Evolutionary conservation across 2,329 filamentous ascomycete species (phyloP).

Genomic region (Thielaviopsis punctulata): DNA sequence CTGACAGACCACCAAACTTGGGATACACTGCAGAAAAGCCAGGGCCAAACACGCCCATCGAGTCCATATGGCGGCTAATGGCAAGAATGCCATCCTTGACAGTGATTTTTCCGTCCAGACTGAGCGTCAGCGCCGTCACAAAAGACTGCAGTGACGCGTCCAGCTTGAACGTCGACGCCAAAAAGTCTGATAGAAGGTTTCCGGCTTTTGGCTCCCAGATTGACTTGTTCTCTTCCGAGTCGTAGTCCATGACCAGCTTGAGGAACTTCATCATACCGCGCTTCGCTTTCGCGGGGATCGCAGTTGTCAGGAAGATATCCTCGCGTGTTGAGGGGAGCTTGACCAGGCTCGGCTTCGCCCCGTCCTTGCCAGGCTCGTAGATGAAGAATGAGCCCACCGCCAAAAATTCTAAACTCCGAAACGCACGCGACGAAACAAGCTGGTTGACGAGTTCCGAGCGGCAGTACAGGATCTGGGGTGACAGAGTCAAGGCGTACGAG

Average conservation of each 20-base stretch:
- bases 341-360: conserved; percentile 27
- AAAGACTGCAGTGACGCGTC: conserved; percentile 49
- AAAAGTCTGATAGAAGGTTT: conserved; percentile 39
- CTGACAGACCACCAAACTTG: conserved; percentile 82
- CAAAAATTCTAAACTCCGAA: conserved; percentile 80
- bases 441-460: conserved; percentile 60
- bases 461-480: conserved; percentile 74
- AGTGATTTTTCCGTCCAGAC: conserved; percentile 44
- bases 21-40: conserved; percentile 81
- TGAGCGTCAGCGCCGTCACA: conserved; percentile 53
- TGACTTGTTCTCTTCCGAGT: conserved; percentile 35
- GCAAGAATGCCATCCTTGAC: conserved; percentile 50
- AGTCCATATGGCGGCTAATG: conserved; percentile 65
- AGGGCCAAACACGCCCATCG: conserved; percentile 72
- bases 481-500: conserved; percentile 66
- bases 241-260: conserved; percentile 64
- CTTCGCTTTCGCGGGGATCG: conserved; percentile 65
- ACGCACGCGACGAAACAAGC: conserved; percentile 78
- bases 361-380: conserved; percentile 27
- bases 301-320: conserved; percentile 68
- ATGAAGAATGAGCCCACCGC: conserved; percentile 90
- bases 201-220: conserved; percentile 41
- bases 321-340: conserved; percentile 80
- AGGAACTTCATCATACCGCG: conserved; percentile 83
- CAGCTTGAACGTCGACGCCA: conserved; percentile 45